A percentile compares a stretch with the other conserved stretches of the same genome.
phyloP scores from a whole-genome alignment of 2,329 filamentous ascomycete genomes.

The Davidsoniella virescens region DNA sequence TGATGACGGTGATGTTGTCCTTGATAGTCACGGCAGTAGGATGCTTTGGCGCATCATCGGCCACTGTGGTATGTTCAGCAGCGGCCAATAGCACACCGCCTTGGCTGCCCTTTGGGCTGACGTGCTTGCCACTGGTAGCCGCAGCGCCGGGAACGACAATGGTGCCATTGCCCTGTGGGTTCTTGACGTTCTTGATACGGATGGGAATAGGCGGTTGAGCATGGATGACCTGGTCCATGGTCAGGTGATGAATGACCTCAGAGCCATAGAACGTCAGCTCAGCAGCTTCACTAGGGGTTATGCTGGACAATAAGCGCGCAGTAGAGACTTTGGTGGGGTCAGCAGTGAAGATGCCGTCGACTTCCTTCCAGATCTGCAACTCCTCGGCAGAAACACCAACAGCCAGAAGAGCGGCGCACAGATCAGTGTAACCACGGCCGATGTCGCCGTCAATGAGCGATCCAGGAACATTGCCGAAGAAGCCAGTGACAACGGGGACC shows the following conservation, averaged over 20 bases:
- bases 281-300: conserved; percentile 87
- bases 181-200: conserved; percentile 85
- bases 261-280: conserved; percentile 90
- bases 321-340: conserved; percentile 88
- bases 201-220: conserved; percentile 66
- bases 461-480: conserved; percentile 85
- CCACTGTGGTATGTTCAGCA: conserved; percentile 19
- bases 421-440: conserved; percentile 88
- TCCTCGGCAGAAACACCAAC: conserved; percentile 78
- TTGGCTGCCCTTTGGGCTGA: conserved; percentile 33
- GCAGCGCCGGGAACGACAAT: conserved; percentile 64
- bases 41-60: conserved; percentile 47
- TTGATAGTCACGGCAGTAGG: conserved; percentile 94
- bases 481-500: conserved; percentile 74
- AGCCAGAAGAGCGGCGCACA: conserved; percentile 82
- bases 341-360: conserved; percentile 77
- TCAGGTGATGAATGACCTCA: conserved; percentile 96
- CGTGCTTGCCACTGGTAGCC: conserved; percentile 27
- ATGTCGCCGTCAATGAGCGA: conserved; percentile 78
- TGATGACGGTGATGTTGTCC: conserved; percentile 89
- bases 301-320: conserved; percentile 70
- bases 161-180: conserved; percentile 62
- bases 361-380: conserved; percentile 97
- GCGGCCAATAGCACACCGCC: background rate
- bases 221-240: conserved; percentile 90